phyloP scores from a whole-genome alignment of 2,329 filamentous ascomycete genomes.

The Stromatinia cepivora region DNA sequence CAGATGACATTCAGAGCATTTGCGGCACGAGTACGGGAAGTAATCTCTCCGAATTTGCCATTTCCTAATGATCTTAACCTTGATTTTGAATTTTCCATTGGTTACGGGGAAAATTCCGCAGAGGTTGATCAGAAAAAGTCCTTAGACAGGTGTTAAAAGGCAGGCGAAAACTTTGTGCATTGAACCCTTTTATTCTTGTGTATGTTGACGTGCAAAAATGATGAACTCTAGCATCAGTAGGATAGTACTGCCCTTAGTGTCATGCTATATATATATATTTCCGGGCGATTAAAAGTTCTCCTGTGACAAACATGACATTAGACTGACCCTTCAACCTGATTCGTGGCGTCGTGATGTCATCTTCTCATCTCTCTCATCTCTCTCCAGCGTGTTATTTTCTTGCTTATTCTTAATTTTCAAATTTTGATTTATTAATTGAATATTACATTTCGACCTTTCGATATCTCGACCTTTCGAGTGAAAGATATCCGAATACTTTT shows the following conservation, averaged over 20 bases:
- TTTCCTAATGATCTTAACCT: not conserved
- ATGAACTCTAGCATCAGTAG: not conserved
- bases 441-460: no score
- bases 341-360: not conserved
- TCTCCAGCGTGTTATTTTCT: no score
- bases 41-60: slow-evolving; percentile 1
- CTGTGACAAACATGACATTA: not conserved
- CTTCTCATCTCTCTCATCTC: no score
- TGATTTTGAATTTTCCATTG: not conserved
- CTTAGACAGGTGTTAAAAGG: not conserved
- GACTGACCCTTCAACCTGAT: not conserved
- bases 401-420: no score
- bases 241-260: not conserved
- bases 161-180: slow-evolving; percentile 4
- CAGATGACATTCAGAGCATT: slow-evolving; percentile 16
- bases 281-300: not conserved
- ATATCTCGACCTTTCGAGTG: no score
- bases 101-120: not conserved
- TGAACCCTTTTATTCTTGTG: slow-evolving; percentile 4
- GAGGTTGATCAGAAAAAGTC: not conserved
- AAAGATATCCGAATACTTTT: no score
- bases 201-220: slow-evolving; percentile 1
- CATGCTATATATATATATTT: not conserved
- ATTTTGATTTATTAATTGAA: no score
- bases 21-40: not conserved